phyloP scores from a whole-genome alignment of 495 filamentous ascomycete species.

The Penicillium goetzii region DNA sequence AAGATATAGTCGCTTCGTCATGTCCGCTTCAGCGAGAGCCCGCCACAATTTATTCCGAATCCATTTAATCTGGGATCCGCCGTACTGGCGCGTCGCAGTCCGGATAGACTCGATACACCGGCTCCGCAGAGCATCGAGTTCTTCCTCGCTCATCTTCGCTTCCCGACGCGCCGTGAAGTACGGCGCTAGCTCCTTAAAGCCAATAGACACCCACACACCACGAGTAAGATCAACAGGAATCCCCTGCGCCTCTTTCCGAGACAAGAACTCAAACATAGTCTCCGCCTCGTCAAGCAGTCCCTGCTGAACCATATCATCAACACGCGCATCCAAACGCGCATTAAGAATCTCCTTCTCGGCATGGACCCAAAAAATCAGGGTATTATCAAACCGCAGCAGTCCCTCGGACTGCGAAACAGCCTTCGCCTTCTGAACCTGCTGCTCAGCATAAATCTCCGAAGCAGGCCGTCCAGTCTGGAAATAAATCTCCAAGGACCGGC shows the following conservation, averaged over 20 bases:
- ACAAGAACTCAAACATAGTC: slow-evolving; percentile 59
- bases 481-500: slow-evolving; percentile 86
- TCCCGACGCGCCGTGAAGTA: slow-evolving; percentile 62
- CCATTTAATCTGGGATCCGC: slow-evolving; percentile 81
- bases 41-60: slow-evolving; percentile 78
- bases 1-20: slow-evolving; percentile 64
- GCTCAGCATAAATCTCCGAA: slow-evolving; percentile 86
- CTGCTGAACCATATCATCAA: slow-evolving; percentile 77
- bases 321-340: slow-evolving; percentile 70
- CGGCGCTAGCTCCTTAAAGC: slow-evolving; percentile 83
- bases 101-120: slow-evolving; percentile 64
- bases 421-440: slow-evolving; percentile 45
- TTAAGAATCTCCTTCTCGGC: slow-evolving; percentile 67
- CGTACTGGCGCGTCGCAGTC: slow-evolving; percentile 83
- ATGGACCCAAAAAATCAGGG: slow-evolving; percentile 85
- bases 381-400: slow-evolving; percentile 55
- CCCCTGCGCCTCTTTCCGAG: slow-evolving; percentile 50
- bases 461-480: slow-evolving; percentile 76
- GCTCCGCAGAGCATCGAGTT: slow-evolving; percentile 47
- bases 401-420: slow-evolving; percentile 31
- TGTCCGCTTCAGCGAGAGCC: slow-evolving; percentile 57
- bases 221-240: slow-evolving; percentile 65
- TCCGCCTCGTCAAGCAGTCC: slow-evolving; percentile 75
- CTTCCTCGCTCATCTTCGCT: slow-evolving; percentile 34
- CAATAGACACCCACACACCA: slow-evolving; percentile 96